These are phyloP conservation scores for Hypoxylon sp. DNA, from an alignment of 2,329 filamentous ascomycete genomes.

Conservation along the genomic window DNA sequence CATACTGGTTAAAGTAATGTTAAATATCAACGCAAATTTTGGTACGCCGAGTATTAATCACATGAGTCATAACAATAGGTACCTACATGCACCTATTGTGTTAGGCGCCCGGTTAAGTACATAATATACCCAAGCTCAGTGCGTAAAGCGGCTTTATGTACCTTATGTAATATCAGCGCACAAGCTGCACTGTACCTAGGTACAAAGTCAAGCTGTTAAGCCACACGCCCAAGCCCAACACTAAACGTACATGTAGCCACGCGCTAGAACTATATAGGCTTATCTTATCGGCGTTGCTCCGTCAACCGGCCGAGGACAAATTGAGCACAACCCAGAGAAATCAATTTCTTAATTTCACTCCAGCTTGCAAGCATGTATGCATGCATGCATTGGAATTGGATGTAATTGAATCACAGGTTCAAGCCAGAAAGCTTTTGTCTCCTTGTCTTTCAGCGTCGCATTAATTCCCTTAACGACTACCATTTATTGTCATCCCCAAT, in stretches of 20 bases:
- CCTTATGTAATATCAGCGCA: background rate
- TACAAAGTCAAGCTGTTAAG: background rate
- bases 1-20: too few species aligned
- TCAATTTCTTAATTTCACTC: slow-evolving; percentile 19
- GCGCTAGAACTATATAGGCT: background rate
- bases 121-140: too few species aligned
- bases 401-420: slow-evolving; percentile 5
- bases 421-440: slow-evolving; percentile 11
- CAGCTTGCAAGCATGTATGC: background rate
- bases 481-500: background rate
- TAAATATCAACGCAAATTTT: too few species aligned
- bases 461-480: slow-evolving; percentile 11
- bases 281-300: slow-evolving; percentile 27
- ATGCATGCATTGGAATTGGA: background rate
- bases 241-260: background rate
- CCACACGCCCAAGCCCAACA: slow-evolving; percentile 18
- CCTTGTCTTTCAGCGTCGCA: background rate
- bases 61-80: too few species aligned
- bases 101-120: too few species aligned
- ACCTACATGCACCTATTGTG: too few species aligned
- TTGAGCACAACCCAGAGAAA: slow-evolving; percentile 22
- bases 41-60: too few species aligned
- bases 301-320: slow-evolving; percentile 30
- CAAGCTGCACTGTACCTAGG: background rate
- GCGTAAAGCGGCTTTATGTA: too few species aligned